A percentile compares a stretch with the other conserved stretches of the same genome.
These are phyloP conservation scores for Scutellaria baicalensis DNA, from an alignment of 257 asterid genomes.

Conservation along the genomic window DNA sequence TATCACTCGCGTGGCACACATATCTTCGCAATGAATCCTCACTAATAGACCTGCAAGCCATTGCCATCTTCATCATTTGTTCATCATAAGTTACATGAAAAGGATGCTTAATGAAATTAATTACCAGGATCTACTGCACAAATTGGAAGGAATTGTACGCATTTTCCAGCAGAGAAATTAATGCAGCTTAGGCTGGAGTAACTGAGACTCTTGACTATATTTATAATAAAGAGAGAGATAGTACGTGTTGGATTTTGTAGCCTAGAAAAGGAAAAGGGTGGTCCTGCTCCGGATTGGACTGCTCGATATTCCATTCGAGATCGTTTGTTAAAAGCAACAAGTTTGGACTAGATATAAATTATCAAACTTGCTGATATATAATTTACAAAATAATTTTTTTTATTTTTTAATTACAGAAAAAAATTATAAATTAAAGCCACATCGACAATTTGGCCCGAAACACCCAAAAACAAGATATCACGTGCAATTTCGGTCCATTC, in stretches of 20 bases:
- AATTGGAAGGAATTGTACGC: constrained; percentile 40
- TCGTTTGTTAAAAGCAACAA: no score
- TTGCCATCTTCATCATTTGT: not conserved
- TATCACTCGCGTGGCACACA: constrained; percentile 83
- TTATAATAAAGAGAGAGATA: constrained; percentile 10
- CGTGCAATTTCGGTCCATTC: no score
- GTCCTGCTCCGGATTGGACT: no score
- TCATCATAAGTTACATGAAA: not conserved
- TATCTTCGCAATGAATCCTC: constrained; percentile 86
- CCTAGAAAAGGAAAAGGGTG: constrained; percentile 25
- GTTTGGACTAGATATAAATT: no score
- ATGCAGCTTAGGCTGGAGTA: not conserved
- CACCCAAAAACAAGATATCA: no score
- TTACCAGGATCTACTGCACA: constrained; percentile 76
- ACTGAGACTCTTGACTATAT: not conserved
- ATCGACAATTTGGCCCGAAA: no score
- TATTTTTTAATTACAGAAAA: no score
- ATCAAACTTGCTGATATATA: no score
- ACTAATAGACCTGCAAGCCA: constrained; percentile 67
- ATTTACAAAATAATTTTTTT: no score
- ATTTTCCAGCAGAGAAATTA: constrained; percentile 16
- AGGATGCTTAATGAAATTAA: no score
- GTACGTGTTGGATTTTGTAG: constrained; percentile 31
- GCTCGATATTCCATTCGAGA: no score
- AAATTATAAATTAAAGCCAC: no score